These are phyloP conservation scores for Ruellia speciosa DNA, from an alignment of 305 asterid genomes.

Conservation along the genomic window DNA sequence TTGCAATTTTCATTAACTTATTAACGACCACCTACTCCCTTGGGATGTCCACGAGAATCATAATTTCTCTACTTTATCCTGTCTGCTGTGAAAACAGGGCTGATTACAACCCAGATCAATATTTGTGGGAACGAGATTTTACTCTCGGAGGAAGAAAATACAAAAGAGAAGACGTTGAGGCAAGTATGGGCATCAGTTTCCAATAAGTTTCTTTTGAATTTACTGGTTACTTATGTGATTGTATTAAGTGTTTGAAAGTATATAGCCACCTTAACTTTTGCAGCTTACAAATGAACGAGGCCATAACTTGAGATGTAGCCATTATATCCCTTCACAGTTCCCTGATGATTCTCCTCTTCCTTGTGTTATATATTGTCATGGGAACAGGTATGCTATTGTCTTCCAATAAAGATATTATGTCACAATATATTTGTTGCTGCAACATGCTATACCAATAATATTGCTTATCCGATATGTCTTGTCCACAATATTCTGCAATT, in stretches of 20 bases:
- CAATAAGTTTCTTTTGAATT: constrained; percentile 22
- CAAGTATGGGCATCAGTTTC: constrained; percentile 79
- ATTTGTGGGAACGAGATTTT: constrained; percentile 90
- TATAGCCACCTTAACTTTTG: constrained; percentile 25
- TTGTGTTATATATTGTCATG: constrained; percentile 97
- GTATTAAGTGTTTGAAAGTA: constrained; percentile 24
- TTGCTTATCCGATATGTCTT: not conserved
- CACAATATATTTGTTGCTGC: constrained; percentile 11
- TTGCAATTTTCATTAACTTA: not conserved
- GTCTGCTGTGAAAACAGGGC: constrained; percentile 55
- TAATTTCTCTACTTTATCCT: constrained; percentile 3
- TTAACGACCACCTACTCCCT: constrained; percentile 10
- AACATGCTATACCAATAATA: constrained; percentile 1
- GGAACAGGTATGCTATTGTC: constrained; percentile 60
- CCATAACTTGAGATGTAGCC: constrained; percentile 85
- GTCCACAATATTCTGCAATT: constrained; percentile 8
- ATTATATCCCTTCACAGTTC: constrained; percentile 66
- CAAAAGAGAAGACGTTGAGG: constrained; percentile 92
- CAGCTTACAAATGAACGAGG: constrained; percentile 94
- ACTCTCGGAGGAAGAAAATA: constrained; percentile 80
- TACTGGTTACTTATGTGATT: constrained; percentile 12
- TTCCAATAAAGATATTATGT: constrained; percentile 14
- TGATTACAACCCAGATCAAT: constrained; percentile 92
- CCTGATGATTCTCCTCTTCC: constrained; percentile 86
- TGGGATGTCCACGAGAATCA: constrained; percentile 13